phyloP scores from a whole-genome alignment of 2,329 filamentous ascomycete species.

The Fusarium guadeloupense region DNA sequence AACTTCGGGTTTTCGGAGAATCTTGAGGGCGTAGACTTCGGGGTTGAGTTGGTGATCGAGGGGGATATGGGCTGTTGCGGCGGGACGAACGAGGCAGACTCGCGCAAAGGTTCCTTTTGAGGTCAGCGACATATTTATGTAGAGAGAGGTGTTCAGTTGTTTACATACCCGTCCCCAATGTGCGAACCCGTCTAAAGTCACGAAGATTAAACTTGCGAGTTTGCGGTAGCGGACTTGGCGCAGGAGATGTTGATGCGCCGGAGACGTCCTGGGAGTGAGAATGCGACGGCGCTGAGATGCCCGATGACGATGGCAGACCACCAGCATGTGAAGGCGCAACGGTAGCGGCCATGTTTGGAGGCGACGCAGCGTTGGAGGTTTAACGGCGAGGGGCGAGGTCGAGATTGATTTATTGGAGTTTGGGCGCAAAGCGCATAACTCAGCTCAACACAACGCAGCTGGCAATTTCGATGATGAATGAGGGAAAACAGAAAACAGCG shows the following conservation, averaged over 20 bases:
- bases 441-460: conserved; percentile 13
- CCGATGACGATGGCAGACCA: conserved; percentile 38
- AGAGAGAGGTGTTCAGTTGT: conserved; percentile 34
- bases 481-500: background rate
- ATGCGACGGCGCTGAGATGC: conserved; percentile 36
- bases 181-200: conserved; percentile 79
- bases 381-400: background rate
- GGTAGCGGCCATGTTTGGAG: conserved; percentile 44
- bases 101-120: conserved; percentile 78
- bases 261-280: conserved; percentile 30
- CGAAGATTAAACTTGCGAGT: conserved; percentile 47
- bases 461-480: background rate
- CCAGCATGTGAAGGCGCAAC: conserved; percentile 46
- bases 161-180: conserved; percentile 73
- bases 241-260: conserved; percentile 12
- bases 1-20: conserved; percentile 76
- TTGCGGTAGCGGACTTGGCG: conserved; percentile 39
- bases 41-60: conserved; percentile 49
- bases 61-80: conserved; percentile 58
- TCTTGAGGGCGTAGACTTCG: conserved; percentile 81
- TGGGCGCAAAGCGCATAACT: conserved; percentile 30
- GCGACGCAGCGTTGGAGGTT: background rate
- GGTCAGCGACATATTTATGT: conserved; percentile 1
- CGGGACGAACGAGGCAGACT: conserved; percentile 79
- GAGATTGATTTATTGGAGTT: conserved; percentile 17